Evolutionary conservation across 164 flowering plant species (phyloP).

Genomic region (Vitis rupestris): DNA sequence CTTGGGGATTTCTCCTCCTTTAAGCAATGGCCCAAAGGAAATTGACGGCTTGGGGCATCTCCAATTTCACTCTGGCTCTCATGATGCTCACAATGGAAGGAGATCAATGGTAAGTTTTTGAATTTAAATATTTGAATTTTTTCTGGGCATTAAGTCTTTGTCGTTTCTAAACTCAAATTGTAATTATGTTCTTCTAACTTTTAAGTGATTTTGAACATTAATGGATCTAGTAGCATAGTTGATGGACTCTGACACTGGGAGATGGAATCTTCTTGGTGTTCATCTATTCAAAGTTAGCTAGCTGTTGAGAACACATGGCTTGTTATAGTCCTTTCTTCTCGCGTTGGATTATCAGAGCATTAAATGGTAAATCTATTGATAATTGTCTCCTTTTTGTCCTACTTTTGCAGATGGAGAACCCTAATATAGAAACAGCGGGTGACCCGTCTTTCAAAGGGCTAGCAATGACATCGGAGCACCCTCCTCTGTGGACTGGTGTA

Average conservation of each 20-base stretch:
- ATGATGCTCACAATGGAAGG: slow-evolving; percentile 25
- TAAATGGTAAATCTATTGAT: neutral
- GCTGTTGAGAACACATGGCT: neutral
- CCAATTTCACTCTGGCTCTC: slow-evolving; percentile 30
- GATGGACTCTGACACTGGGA: neutral
- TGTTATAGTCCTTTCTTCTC: neutral
- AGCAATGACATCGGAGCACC: slow-evolving; percentile 32
- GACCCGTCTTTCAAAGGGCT: slow-evolving; percentile 29
- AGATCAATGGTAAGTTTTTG: slow-evolving; percentile 36
- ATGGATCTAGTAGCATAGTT: neutral
- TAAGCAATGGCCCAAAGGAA: slow-evolving; percentile 27
- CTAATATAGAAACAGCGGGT: slow-evolving; percentile 15
- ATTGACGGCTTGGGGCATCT: slow-evolving; percentile 20
- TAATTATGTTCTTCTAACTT: neutral
- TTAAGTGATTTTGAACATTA: neutral
- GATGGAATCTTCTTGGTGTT: neutral
- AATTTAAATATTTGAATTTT: neutral
- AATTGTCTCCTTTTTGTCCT: neutral
- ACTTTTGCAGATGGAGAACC: slow-evolving; percentile 35
- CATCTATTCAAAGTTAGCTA: neutral
- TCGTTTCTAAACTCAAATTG: neutral
- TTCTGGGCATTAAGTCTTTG: neutral
- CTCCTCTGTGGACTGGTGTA: slow-evolving; percentile 32
- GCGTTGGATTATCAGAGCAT: neutral
- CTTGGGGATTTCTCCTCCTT: slow-evolving; percentile 62